These are phyloP conservation scores for Echium plantagineum DNA, from an alignment of 257 asterid species.

Conservation along the genomic window DNA sequence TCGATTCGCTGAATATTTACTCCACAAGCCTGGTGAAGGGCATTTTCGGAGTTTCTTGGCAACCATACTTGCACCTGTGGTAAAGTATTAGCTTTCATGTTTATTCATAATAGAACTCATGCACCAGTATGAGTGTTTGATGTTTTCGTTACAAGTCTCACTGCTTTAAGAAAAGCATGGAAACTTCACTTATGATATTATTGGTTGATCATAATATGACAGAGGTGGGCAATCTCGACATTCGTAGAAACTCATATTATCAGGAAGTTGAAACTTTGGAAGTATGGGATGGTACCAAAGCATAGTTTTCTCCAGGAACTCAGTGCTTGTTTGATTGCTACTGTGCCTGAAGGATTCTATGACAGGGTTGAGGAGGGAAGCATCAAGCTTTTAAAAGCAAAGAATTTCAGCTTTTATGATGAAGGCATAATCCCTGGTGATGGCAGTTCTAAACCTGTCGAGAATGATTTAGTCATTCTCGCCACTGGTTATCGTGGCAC, in stretches of 20 bases:
- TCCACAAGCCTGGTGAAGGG: too few relatives aligned
- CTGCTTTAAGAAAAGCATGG: not conserved
- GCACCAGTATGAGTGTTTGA: not conserved
- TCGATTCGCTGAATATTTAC: too few relatives aligned
- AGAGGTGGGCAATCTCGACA: too few relatives aligned
- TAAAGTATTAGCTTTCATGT: slow-evolving; percentile 1
- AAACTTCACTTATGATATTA: too few relatives aligned
- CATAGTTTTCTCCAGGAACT: slow-evolving; percentile 26
- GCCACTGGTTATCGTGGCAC: slow-evolving; percentile 37
- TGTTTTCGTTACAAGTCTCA: too few relatives aligned
- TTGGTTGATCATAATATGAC: too few relatives aligned
- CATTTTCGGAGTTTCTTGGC: slow-evolving; percentile 28
- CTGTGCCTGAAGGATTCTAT: slow-evolving; percentile 36
- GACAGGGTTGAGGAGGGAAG: slow-evolving; percentile 41
- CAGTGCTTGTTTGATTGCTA: slow-evolving; percentile 22
- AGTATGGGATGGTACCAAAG: too few relatives aligned
- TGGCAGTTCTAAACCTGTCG: slow-evolving; percentile 14
- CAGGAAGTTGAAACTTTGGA: too few relatives aligned
- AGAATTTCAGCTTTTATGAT: slow-evolving; percentile 19
- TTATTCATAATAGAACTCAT: too few relatives aligned
- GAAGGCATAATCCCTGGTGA: too few relatives aligned
- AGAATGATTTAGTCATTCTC: slow-evolving; percentile 30
- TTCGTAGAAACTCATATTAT: too few relatives aligned
- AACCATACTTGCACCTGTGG: slow-evolving; percentile 38
- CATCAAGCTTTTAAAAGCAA: slow-evolving; percentile 31